Percentiles rank a stretch among this genome's conserved stretches.
These are phyloP conservation scores for Silene latifolia DNA, from an alignment of 148 eudicot genomes.

Conservation along the genomic window DNA sequence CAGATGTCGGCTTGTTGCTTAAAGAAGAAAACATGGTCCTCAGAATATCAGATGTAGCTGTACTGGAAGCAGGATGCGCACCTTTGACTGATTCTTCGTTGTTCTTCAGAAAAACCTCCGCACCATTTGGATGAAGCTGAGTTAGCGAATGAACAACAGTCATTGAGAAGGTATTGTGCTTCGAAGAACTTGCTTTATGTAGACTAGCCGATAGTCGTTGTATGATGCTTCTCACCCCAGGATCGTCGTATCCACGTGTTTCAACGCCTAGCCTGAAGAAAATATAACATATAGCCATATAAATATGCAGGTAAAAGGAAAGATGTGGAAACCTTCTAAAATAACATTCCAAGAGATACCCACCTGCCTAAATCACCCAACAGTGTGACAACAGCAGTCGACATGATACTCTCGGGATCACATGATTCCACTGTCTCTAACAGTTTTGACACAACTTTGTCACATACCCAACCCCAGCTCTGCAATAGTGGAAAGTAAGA, in stretches of 20 bases:
- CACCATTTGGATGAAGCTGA: conserved; percentile 24
- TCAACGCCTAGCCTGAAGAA: conserved; percentile 52
- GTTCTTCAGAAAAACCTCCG: conserved; percentile 19
- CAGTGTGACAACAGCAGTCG: conserved; percentile 40
- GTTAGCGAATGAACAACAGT: conserved; percentile 22
- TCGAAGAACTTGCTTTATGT: conserved; percentile 18
- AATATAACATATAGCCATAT: neutral
- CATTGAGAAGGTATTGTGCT: conserved; percentile 6
- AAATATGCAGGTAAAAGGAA: neutral
- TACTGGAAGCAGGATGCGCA: conserved; percentile 5
- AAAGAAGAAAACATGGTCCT: conserved; percentile 18
- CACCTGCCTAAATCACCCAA: conserved; percentile 77
- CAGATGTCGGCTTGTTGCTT: conserved; percentile 21
- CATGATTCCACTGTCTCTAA: conserved; percentile 41
- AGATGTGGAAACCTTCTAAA: neutral
- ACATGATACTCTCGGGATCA: conserved; percentile 22
- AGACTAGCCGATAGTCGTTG: conserved; percentile 32
- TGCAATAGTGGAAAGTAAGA: conserved; percentile 28
- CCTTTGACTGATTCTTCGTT: conserved; percentile 6
- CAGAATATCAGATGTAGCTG: conserved; percentile 5
- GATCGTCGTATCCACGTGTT: conserved; percentile 49
- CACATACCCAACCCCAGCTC: conserved; percentile 66
- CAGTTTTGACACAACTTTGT: conserved; percentile 39
- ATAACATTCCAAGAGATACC: conserved; percentile 7
- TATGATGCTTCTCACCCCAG: conserved; percentile 43